Percentiles rank a stretch among this genome's conserved stretches.
These are phyloP conservation scores for Pisolithus thermaeus DNA, from an alignment of 1,284 basidiomycete species.

Conservation along the genomic window DNA sequence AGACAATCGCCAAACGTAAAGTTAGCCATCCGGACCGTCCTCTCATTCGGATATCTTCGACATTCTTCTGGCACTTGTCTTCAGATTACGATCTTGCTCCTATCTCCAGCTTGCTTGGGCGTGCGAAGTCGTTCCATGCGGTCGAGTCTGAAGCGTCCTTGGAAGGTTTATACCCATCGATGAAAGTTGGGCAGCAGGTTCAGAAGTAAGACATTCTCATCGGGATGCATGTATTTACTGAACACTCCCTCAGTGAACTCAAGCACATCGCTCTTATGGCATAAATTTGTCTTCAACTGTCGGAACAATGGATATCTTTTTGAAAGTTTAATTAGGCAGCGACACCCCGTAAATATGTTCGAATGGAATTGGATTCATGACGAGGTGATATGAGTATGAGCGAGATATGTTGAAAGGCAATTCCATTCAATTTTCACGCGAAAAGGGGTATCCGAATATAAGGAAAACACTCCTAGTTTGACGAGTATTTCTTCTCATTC, in stretches of 20 bases:
- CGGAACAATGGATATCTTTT: too few relatives aligned
- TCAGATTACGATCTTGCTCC: constrained; percentile 74
- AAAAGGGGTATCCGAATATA: constrained; percentile 40
- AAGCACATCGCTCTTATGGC: constrained; percentile 78
- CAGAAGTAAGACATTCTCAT: constrained; percentile 53
- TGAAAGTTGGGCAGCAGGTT: constrained; percentile 86
- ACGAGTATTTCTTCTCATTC: constrained; percentile 95
- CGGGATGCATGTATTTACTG: constrained; percentile 5
- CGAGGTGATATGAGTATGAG: too few relatives aligned
- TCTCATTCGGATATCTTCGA: constrained; percentile 85
- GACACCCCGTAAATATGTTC: not conserved
- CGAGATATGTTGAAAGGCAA: not conserved
- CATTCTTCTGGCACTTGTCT: constrained; percentile 91
- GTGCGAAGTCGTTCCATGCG: constrained; percentile 37
- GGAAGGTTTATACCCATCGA: constrained; percentile 58
- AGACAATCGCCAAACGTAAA: constrained; percentile 66
- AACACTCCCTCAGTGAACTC: constrained; percentile 53
- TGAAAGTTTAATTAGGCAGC: too few relatives aligned
- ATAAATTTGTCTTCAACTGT: constrained; percentile 21
- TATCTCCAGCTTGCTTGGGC: constrained; percentile 49
- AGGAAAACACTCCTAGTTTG: constrained; percentile 74
- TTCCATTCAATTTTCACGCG: constrained; percentile 1
- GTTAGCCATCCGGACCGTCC: constrained; percentile 64
- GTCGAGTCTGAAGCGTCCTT: constrained; percentile 34
- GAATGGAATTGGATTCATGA: too few relatives aligned